A percentile compares a stretch with the other conserved stretches of the same genome.
phyloP scores from a whole-genome alignment of 169 alveolate genomes.

The Cryptosporidium baileyi region DNA sequence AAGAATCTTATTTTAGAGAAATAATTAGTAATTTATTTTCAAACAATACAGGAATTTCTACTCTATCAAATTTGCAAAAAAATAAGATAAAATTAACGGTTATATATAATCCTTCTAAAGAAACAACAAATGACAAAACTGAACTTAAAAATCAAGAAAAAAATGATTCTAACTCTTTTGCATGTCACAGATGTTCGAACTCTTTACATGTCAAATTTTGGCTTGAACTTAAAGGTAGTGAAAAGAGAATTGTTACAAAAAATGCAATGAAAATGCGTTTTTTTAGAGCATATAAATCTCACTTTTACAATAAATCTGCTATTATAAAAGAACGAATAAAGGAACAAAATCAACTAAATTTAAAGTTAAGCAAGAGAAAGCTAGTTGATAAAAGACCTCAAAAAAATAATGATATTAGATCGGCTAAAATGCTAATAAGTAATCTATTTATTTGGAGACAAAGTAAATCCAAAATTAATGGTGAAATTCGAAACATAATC shows the following conservation, averaged over 20 bases:
- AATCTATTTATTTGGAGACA: conserved; percentile 38
- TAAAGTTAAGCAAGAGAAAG: not conserved
- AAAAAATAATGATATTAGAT: not conserved
- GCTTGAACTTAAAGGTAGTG: not conserved
- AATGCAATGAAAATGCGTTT: conserved; percentile 48
- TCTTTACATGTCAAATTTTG: conserved; percentile 42
- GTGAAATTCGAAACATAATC: not conserved
- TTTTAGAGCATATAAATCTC: conserved; percentile 2
- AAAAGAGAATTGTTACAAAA: conserved; percentile 9
- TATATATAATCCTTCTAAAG: conserved; percentile 21
- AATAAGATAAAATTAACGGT: conserved; percentile 25
- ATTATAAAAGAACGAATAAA: not conserved
- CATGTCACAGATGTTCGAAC: conserved; percentile 14
- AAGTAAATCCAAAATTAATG: not conserved
- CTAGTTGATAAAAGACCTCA: not conserved
- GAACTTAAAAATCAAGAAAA: not conserved
- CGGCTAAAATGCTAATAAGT: conserved; percentile 9
- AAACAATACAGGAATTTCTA: not conserved
- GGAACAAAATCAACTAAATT: not conserved
- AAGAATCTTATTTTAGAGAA: conserved; percentile 22
- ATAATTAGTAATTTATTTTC: not conserved
- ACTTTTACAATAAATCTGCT: not conserved
- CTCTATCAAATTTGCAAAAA: not conserved
- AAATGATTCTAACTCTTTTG: not conserved
- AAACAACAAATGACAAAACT: not conserved